These are phyloP conservation scores for Dactylellina cionopaga DNA, from an alignment of 2,329 filamentous ascomycete genomes.

Conservation along the genomic window DNA sequence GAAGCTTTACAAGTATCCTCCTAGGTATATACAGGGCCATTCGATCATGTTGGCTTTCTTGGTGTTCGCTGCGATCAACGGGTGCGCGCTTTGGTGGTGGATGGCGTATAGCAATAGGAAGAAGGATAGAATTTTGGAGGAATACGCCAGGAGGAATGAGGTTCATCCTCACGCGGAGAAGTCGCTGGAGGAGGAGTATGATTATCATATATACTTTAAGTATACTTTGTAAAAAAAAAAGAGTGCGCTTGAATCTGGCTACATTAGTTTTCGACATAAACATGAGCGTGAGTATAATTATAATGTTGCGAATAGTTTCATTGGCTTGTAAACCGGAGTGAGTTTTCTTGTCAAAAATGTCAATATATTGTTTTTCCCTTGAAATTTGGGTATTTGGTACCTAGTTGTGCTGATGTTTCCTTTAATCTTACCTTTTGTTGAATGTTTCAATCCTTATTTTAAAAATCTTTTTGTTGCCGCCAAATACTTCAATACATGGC, in stretches of 20 bases:
- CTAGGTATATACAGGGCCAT: conserved; percentile 26
- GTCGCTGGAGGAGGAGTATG: conserved; percentile 23
- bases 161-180: conserved; percentile 23
- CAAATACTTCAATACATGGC: too few relatives aligned
- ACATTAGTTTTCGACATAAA: too few relatives aligned
- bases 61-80: conserved; percentile 9
- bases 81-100: conserved; percentile 14
- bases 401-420: too few relatives aligned
- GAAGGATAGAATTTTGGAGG: conserved; percentile 31
- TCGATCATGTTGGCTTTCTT: conserved; percentile 25
- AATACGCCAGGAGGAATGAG: conserved; percentile 15
- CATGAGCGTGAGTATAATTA: background rate
- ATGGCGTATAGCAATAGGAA: conserved; percentile 25
- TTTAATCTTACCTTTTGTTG: too few relatives aligned
- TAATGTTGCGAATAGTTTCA: background rate
- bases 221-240: conserved; percentile 26
- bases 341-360: conserved; percentile 2
- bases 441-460: too few relatives aligned
- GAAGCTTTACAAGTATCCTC: conserved; percentile 24
- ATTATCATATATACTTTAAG: conserved; percentile 34
- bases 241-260: too few relatives aligned
- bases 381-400: too few relatives aligned
- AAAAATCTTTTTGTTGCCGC: too few relatives aligned
- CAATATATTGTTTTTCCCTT: conserved; percentile 3
- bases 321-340: background rate